Conservation (phyloP, 1,139 yeast genomes). For the Suhomyces bolitotheri region DNA sequence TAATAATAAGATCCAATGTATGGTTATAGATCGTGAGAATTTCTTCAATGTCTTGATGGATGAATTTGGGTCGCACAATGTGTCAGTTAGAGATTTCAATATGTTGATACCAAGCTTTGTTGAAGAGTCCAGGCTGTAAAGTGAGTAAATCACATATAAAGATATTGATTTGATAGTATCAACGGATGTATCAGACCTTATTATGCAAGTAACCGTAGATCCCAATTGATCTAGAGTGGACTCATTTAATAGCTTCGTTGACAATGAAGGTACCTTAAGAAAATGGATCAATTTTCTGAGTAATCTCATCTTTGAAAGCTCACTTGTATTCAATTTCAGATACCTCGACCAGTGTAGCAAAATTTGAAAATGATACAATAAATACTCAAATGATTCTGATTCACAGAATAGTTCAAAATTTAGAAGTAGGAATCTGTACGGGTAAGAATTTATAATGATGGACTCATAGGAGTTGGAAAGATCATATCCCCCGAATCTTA, state of each 20-base stretch:
- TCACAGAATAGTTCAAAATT: constrained; percentile 39
- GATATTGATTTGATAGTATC: constrained; percentile 40
- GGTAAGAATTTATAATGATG: constrained; percentile 30
- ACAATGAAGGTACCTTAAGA: constrained; percentile 34
- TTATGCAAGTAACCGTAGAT: constrained; percentile 23
- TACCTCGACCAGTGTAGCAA: constrained; percentile 54
- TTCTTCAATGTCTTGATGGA: constrained; percentile 43
- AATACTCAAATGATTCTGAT: constrained; percentile 46
- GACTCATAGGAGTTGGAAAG: constrained; percentile 28
- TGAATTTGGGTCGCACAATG: constrained; percentile 32
- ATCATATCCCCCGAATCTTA: constrained; percentile 30
- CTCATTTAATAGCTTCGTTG: constrained; percentile 12
- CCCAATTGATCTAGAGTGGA: constrained; percentile 22
- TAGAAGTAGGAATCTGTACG: constrained; percentile 33
- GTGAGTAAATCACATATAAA: constrained; percentile 36
- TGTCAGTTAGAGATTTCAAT: constrained; percentile 32
- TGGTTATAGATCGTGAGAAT: constrained; percentile 57
- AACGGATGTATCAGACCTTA: constrained; percentile 37
- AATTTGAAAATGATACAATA: constrained; percentile 57
- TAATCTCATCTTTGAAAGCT: constrained; percentile 54
- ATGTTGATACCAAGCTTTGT: constrained; percentile 32
- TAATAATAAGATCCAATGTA: constrained; percentile 65
- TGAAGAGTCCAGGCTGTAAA: constrained; percentile 32
- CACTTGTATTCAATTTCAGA: constrained; percentile 48
- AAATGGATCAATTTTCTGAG: constrained; percentile 56